Evolutionary conservation across 2,329 filamentous ascomycete genomes (phyloP).

Genomic region (Ambrosiella cleistominuta): DNA sequence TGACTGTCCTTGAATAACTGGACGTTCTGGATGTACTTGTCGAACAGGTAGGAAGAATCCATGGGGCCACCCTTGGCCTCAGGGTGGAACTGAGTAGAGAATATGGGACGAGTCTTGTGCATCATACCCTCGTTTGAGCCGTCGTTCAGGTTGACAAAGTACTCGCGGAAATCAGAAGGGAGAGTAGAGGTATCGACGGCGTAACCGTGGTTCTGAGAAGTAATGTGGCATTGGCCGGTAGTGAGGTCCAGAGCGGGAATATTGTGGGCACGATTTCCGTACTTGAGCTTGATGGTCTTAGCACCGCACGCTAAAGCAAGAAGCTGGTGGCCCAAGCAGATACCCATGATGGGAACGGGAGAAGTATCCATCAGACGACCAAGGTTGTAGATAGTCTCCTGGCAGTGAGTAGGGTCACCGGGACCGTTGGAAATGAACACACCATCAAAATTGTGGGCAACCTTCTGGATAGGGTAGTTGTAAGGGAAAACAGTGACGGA

Average conservation of each 20-base stretch:
- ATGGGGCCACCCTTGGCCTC: conserved; percentile 95
- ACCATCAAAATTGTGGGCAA: conserved; percentile 92
- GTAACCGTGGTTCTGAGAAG: conserved; percentile 95
- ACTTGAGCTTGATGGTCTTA: conserved; percentile 92
- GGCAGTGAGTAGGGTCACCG: conserved; percentile 93
- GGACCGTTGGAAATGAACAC: conserved; percentile 99
- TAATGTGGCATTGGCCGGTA: conserved; percentile 96
- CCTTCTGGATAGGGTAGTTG: conserved; percentile 96
- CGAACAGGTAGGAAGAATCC: conserved; percentile 90
- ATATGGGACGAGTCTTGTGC: conserved; percentile 89
- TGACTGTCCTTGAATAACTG: conserved; percentile 75
- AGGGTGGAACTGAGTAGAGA: conserved; percentile 96
- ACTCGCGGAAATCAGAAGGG: conserved; percentile 80
- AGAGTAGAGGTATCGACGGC: conserved; percentile 77
- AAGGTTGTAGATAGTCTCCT: conserved; percentile 84
- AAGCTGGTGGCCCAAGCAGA: conserved; percentile 93
- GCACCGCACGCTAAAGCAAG: conserved; percentile 79
- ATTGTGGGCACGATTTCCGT: conserved; percentile 97
- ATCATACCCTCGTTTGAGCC: conserved; percentile 96
- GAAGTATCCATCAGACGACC: conserved; percentile 79
- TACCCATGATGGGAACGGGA: conserved; percentile 86
- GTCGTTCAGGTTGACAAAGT: conserved; percentile 97
- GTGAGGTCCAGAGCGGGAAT: conserved; percentile 89
- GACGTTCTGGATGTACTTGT: conserved; percentile 86
- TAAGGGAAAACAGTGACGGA: conserved; percentile 90